Percentiles rank a stretch among this genome's conserved stretches.
phyloP scores from a whole-genome alignment of 2,329 filamentous ascomycete genomes.

The Paecilomyces niveus region DNA sequence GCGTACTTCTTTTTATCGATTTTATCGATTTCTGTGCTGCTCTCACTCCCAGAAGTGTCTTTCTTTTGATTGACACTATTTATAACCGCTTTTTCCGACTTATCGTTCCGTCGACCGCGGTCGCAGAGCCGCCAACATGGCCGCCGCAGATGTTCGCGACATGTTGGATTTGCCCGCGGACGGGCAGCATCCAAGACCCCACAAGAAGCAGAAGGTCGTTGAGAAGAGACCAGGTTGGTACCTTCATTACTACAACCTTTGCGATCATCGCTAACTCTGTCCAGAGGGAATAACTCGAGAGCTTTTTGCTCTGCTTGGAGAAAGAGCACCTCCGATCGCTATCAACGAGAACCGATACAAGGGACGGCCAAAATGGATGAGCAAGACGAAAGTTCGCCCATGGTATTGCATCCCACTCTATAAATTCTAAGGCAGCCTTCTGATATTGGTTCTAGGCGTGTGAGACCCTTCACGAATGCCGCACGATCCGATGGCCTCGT shows the following conservation, averaged over 20 bases:
- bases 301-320: conserved; percentile 44
- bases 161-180: conserved; percentile 70
- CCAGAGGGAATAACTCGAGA: conserved; percentile 45
- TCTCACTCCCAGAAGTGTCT: not conserved
- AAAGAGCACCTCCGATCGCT: conserved; percentile 45
- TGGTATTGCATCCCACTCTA: conserved; percentile 49
- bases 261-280: conserved; percentile 6
- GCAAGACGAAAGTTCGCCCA: conserved; percentile 36
- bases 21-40: not conserved
- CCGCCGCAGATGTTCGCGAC: conserved; percentile 76
- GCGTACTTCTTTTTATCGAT: not conserved
- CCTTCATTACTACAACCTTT: not conserved
- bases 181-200: conserved; percentile 49
- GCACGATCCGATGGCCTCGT: conserved; percentile 66
- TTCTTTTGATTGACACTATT: not conserved
- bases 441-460: conserved; percentile 50
- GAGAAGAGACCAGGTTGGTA: conserved; percentile 50
- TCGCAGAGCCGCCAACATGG: conserved; percentile 45
- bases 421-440: conserved; percentile 45
- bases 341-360: conserved; percentile 49
- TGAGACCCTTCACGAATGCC: conserved; percentile 66
- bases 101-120: not conserved
- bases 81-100: not conserved
- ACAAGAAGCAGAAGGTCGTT: conserved; percentile 68
- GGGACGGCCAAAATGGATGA: conserved; percentile 40